Evolutionary conservation across 108 stramenopile genomes (phyloP).

Genomic region (Aurantiochytrium sp.): DNA sequence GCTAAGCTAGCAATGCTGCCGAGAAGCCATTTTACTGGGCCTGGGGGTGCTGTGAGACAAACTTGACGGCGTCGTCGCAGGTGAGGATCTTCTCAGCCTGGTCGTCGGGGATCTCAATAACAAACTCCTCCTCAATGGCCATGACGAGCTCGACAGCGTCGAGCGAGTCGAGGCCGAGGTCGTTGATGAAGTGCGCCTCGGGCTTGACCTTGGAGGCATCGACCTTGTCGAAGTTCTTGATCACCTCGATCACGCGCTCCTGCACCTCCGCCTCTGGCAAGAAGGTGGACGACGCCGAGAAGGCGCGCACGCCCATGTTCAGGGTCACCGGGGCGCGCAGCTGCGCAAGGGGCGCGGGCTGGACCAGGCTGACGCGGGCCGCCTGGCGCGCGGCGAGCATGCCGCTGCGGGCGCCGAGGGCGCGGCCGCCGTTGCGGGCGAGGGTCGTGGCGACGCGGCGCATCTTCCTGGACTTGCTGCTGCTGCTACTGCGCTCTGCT

Average conservation of each 20-base stretch:
- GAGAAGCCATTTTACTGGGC: slow-evolving; percentile 22
- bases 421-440: not conserved
- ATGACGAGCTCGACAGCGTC: slow-evolving; percentile 97
- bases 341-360: not conserved
- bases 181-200: slow-evolving; percentile 77
- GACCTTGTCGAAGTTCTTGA: slow-evolving; percentile 99
- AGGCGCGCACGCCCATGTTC: not conserved
- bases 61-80: slow-evolving; percentile 84
- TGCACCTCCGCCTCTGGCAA: slow-evolving; percentile 82
- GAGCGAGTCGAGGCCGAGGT: slow-evolving; percentile 93
- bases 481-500: no score
- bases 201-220: slow-evolving; percentile 71
- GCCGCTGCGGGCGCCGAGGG: not conserved
- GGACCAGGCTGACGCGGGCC: not conserved
- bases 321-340: not conserved
- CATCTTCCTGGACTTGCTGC: not conserved
- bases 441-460: not conserved
- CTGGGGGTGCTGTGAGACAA: slow-evolving; percentile 61
- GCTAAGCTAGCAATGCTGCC: not conserved
- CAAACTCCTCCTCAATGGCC: slow-evolving; percentile 99
- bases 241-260: slow-evolving; percentile 81
- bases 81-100: slow-evolving; percentile 94
- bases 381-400: not conserved
- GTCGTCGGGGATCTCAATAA: slow-evolving; percentile 98
- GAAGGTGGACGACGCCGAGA: slow-evolving; percentile 57